Evolutionary conservation across 805 yeast species (phyloP), one percentile per base, ranked within the genome.

Genomic region (Saturnispora quitensis): DNA sequence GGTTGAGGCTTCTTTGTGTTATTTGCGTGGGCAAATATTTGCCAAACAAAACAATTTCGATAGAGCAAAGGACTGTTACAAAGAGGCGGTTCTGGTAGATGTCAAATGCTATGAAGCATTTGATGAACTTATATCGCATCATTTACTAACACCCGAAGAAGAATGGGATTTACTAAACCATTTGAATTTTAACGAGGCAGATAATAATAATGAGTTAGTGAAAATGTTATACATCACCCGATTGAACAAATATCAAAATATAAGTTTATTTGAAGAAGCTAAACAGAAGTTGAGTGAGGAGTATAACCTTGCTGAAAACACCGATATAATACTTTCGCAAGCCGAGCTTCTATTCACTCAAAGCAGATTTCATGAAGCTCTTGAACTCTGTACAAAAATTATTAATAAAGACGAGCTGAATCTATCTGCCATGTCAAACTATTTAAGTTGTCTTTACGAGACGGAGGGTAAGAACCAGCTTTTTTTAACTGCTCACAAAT

Each of bases 21-120:
- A 78, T 59, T 69, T 91, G 43, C 73, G 97, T 53, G 99, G 98
- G 1, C 73, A 84, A 53, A 82, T 91, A 3, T 89, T 82, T 64
- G 78, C 91, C 10, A 82, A 84, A 55, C 90, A 85, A 61, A 88
- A 87, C 64, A 87, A 87, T 66, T 84, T 87, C 60, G 93, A 85
- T 20, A 74, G 77, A 55, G 98, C 98, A 0, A 89, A 86, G 60
- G 89, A 86, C 50, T 84, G 93, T 49, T 89, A 81, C 60, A 81
- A 82, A 61, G 96, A 89, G 61, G 97, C 98, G 1, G 81, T 90
- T 0, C 59, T 79, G 57, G 88, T 87, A 2, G 98, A 91, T 66
- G 89, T 86, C 7, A 88, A 89, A 65, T 93, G 97, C 67, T 91
- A 73, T 65, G 99, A 91, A 58, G 97, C 98, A 0, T 89, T 89